A percentile compares a stretch with the other conserved stretches of the same genome.
These are phyloP conservation scores for Paracamarosporium sp. DNA, from an alignment of 2,329 filamentous ascomycete genomes.

Conservation along the genomic window DNA sequence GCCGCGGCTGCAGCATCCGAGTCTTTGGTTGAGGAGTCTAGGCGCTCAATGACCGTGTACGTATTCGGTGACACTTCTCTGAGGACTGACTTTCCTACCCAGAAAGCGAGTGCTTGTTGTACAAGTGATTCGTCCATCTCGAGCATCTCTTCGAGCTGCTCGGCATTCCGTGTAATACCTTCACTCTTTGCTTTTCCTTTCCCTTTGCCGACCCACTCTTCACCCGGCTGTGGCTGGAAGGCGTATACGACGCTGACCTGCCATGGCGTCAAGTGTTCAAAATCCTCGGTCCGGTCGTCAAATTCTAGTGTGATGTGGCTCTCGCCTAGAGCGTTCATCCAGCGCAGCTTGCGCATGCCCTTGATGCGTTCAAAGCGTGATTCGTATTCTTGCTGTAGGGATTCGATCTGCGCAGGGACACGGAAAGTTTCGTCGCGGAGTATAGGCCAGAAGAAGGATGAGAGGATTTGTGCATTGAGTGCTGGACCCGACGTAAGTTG, in stretches of 20 bases:
- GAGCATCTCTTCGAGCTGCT: constrained; percentile 60
- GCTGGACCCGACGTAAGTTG: constrained; percentile 41
- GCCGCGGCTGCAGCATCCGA: constrained; percentile 46
- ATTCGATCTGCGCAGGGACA: constrained; percentile 64
- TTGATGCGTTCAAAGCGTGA: constrained; percentile 81
- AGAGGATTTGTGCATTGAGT: constrained; percentile 85
- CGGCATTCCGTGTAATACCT: constrained; percentile 48
- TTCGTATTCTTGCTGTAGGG: constrained; percentile 74
- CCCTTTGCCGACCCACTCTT: constrained; percentile 28
- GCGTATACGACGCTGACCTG: constrained; percentile 88
- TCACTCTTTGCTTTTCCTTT: constrained; percentile 22
- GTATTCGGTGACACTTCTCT: constrained; percentile 55
- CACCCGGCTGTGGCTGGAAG: constrained; percentile 43
- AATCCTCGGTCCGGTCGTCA: constrained; percentile 75
- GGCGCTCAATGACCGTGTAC: constrained; percentile 72
- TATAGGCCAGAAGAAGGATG: constrained; percentile 90
- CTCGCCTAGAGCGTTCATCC: constrained; percentile 82
- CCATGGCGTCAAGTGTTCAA: constrained; percentile 81
- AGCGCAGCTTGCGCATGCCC: constrained; percentile 82
- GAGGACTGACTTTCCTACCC: constrained; percentile 73
- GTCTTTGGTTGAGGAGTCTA: constrained; percentile 29
- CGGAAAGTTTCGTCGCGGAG: constrained; percentile 73
- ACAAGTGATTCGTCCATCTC: constrained; percentile 79
- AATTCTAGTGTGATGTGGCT: constrained; percentile 83
- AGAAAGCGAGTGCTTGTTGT: constrained; percentile 71